These are phyloP conservation scores for Leccinum rimulosum DNA, from an alignment of 768 basidiomycete species.

Conservation along the genomic window DNA sequence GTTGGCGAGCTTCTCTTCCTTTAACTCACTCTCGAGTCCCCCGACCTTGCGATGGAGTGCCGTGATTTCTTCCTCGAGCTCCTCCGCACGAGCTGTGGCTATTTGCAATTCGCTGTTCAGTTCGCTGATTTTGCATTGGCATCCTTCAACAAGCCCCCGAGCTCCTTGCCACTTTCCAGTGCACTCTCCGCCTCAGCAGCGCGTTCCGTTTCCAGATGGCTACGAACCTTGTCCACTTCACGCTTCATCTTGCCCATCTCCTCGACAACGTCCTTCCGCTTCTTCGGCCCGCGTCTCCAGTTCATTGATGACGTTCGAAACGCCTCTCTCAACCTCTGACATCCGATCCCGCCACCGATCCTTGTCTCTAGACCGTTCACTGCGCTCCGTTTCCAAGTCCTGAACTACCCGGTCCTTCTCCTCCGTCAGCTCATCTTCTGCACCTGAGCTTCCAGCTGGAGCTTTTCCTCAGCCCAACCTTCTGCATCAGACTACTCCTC, in stretches of 20 bases:
- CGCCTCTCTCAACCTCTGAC: slow-evolving; percentile 67
- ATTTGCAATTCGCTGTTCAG: slow-evolving; percentile 54
- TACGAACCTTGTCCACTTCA: slow-evolving; percentile 47
- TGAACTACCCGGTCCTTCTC: slow-evolving; percentile 48
- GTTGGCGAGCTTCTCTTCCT: slow-evolving; percentile 47
- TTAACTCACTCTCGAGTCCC: slow-evolving; percentile 55
- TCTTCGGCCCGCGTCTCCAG: slow-evolving; percentile 54
- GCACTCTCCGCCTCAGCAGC: slow-evolving; percentile 62
- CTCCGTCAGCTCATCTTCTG: slow-evolving; percentile 35
- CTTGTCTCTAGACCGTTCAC: too few relatives aligned
- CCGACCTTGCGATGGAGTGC: slow-evolving; percentile 50
- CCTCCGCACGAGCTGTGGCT: slow-evolving; percentile 53
- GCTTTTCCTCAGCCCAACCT: slow-evolving; percentile 71
- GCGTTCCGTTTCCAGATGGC: slow-evolving; percentile 48
- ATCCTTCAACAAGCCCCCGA: slow-evolving; percentile 64
- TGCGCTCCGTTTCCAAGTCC: slow-evolving; percentile 52
- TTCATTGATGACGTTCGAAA: slow-evolving; percentile 61
- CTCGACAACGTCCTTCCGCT: slow-evolving; percentile 49
- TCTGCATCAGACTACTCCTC: slow-evolving; percentile 63
- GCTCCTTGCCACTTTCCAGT: slow-evolving; percentile 61
- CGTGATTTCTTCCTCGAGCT: slow-evolving; percentile 60
- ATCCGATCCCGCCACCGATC: slow-evolving; percentile 72
- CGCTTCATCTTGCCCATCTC: slow-evolving; percentile 39
- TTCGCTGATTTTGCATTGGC: slow-evolving; percentile 60
- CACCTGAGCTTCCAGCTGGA: slow-evolving; percentile 48